These are phyloP conservation scores for Ramaria rubella DNA, from an alignment of 768 basidiomycete species.

Conservation along the genomic window DNA sequence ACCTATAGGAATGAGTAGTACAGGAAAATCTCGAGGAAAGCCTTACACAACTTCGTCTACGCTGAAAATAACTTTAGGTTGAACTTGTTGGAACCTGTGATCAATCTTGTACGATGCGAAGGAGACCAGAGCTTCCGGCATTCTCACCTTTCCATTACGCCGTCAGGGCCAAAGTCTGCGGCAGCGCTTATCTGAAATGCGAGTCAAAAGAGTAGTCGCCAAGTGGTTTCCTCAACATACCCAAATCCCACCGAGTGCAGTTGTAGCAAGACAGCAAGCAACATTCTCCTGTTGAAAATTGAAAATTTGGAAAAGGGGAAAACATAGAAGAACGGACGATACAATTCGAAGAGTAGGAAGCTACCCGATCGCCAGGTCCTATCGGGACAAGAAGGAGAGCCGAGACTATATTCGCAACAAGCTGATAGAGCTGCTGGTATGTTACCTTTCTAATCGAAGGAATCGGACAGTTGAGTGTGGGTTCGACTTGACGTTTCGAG, in stretches of 20 bases:
- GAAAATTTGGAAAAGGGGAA: not conserved
- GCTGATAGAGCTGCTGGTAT: constrained; percentile 51
- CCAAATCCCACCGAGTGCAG: constrained; percentile 76
- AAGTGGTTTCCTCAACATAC: constrained; percentile 18
- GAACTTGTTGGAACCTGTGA: constrained; percentile 67
- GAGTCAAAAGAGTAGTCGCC: not conserved
- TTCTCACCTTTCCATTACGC: constrained; percentile 61
- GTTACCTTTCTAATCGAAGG: constrained; percentile 41
- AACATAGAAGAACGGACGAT: constrained; percentile 37
- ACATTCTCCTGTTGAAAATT: constrained; percentile 52
- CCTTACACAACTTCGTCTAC: constrained; percentile 66
- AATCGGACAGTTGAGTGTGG: constrained; percentile 41
- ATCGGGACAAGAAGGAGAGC: constrained; percentile 47
- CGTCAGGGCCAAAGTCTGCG: constrained; percentile 75
- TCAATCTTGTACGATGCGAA: constrained; percentile 3
- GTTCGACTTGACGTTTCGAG: constrained; percentile 43
- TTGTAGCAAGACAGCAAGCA: constrained; percentile 57
- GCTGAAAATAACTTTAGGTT: constrained; percentile 64
- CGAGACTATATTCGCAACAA: constrained; percentile 52
- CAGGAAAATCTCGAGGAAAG: not conserved
- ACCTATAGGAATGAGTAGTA: not conserved
- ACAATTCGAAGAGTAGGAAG: constrained; percentile 73
- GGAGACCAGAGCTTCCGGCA: constrained; percentile 1
- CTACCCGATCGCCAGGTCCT: constrained; percentile 63
- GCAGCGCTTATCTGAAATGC: constrained; percentile 48